Evolutionary conservation across 2,329 filamentous ascomycete genomes (phyloP), one percentile per base, ranked within the genome.

Genomic region (Fusarium papillatum): DNA sequence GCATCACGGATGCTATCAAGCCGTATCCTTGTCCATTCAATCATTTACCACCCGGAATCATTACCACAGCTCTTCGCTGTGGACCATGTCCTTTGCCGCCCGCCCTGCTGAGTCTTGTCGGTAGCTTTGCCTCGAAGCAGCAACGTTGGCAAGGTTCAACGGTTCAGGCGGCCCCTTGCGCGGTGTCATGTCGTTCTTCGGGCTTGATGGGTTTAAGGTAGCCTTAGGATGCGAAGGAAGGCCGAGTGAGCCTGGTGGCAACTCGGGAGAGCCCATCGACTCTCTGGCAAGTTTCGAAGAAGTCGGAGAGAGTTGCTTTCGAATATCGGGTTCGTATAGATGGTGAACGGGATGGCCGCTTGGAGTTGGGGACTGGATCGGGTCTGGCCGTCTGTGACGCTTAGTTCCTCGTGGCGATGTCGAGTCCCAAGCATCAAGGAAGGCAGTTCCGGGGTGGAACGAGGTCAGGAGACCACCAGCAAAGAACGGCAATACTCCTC

Each of bases 401-500:
- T 73, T 79, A 60, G 74, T 50, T 9, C 72, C 71, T 19, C 64
- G 77, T 2, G 85, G 83, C 3, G 84, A 84, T 4, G 85, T 87
- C 17, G 82, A 74, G n/a, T 79, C 78, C 86, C 87, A 87, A 7
- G 84, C 82, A 1, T 72, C 67, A 4, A 84, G 83, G 61, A 88
- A 87, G 0, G 83, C 84, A 9, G 76, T 72, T 0, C 86, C 86
- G 0, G 85, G 85, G 5, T 86, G 84, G 36, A 83, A 80, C 2
- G 81, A 63, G 2, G 83, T 82, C 9, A 88, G 74, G 14, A 87
- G 76, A 10, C 83, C 66, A 55, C 80, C 80, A 11, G 83, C 79
- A 5, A 85, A 46, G 19, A 88, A 79, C 11, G 87, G 84, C 5
- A 87, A 59, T n/a, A 82, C 78, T 53, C 86, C 86, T 75, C 86